These are phyloP conservation scores for Rhizophora mangle DNA, from an alignment of 345 rosid genomes.

Conservation along the genomic window DNA sequence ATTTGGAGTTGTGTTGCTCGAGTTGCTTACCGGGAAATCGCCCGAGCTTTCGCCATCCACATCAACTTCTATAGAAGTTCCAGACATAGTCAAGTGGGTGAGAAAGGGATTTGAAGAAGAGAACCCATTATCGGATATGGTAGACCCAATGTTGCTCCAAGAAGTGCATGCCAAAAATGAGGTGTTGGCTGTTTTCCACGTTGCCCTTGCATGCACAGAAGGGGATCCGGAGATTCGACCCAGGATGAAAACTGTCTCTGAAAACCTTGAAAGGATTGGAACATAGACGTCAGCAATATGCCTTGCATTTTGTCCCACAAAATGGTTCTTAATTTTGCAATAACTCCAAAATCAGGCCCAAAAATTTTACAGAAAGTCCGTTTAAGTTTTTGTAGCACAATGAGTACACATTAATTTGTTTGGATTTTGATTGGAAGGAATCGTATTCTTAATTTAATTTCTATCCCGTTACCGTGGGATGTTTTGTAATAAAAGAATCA, in stretches of 20 bases:
- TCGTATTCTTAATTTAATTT: slow-evolving; percentile 25
- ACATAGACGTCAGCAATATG: slow-evolving; percentile 15
- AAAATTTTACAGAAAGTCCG: slow-evolving; percentile 9
- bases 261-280: slow-evolving; percentile 74
- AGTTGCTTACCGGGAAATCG: slow-evolving; percentile 83
- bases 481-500: slow-evolving; percentile 16
- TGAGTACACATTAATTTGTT: background rate
- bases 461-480: slow-evolving; percentile 12
- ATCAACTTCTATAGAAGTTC: slow-evolving; percentile 61
- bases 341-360: background rate
- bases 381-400: slow-evolving; percentile 14
- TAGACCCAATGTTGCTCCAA: slow-evolving; percentile 74
- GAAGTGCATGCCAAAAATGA: slow-evolving; percentile 95
- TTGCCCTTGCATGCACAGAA: slow-evolving; percentile 88
- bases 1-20: slow-evolving; percentile 76
- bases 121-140: slow-evolving; percentile 82
- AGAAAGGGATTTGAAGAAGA: slow-evolving; percentile 90
- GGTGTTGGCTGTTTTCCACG: slow-evolving; percentile 76
- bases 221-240: slow-evolving; percentile 83
- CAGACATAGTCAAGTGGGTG: slow-evolving; percentile 86
- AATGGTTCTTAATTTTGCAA: slow-evolving; percentile 3
- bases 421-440: slow-evolving; percentile 7
- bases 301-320: background rate
- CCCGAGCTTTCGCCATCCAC: slow-evolving; percentile 76
- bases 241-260: slow-evolving; percentile 86